Evolutionary conservation across 176 grass and related monocot genomes (phyloP), one percentile per base, ranked within the genome.

Genomic region (Themeda triandra): DNA sequence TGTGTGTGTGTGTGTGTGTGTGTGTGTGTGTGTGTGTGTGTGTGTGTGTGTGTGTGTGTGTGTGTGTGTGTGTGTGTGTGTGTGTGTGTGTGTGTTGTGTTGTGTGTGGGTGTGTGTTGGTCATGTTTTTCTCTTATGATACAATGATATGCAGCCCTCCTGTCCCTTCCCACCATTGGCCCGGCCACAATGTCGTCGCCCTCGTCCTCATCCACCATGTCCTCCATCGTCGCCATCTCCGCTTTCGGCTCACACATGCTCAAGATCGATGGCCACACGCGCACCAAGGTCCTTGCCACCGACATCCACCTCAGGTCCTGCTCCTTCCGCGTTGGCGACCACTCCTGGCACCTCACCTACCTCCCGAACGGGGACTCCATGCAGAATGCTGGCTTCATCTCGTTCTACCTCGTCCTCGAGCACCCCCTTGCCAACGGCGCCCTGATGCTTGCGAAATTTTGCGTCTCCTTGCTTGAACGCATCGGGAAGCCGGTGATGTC

Each of bases 311-410:
- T 88, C 67, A 39, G 13, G 11, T 84, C 87, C 15, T 75, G 81
- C 45, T 65, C 18, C 39, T 84, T 88, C 65, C 1, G 1, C 41
- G 59, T 68, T 2, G 54, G 62, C 2, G 83, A 76, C 8, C 48
- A 89, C 23, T 42, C 77, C 15, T 86, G 87, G 83, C 49, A 48
- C 69, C 39, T 89, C 40, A 64, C 67, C 33, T 89, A 89, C 77
- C 72, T 42, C 69, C 87, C 87, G 42, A 81, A 82, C 6, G 83
- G 69, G 2, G 66, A 75, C 24, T 9, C 27, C 48, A 6, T 0
- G 4, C 59, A 72, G 10, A 46, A 66, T 0, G 40, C 82, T 6
- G 75, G 72, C 19, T 81, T 14, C 44, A 60, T 89, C 24, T 75
- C 56, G 10, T 19, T 89, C 3, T 80, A 28, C 77, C 60, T 89